Evolutionary conservation across 2,329 filamentous ascomycete species (phyloP).

Genomic region (Aspergillus texensis): DNA sequence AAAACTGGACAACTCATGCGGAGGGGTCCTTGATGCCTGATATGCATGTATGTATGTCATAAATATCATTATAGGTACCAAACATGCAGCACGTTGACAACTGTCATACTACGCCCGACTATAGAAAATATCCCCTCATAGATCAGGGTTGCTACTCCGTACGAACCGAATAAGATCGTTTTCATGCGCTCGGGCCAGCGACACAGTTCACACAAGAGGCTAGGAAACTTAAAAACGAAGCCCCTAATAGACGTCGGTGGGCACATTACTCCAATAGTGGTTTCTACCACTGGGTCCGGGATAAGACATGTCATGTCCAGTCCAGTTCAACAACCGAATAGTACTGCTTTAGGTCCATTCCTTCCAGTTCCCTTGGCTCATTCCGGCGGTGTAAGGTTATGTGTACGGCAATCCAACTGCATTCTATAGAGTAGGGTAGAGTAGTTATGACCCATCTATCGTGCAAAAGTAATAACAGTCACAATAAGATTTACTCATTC

Average conservation of each 20-base stretch:
- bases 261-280: background rate
- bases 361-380: background rate
- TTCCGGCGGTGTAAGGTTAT: background rate
- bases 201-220: background rate
- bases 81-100: background rate
- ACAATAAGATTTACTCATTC: background rate
- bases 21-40: slow-evolving; percentile 1
- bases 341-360: background rate
- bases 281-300: background rate
- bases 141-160: background rate
- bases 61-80: background rate
- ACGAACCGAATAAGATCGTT: background rate
- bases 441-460: background rate
- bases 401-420: background rate
- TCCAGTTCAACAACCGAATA: background rate
- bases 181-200: background rate
- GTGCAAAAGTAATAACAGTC: background rate
- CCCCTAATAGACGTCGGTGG: background rate
- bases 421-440: background rate
- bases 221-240: background rate
- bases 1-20: background rate
- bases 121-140: background rate
- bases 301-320: slow-evolving; percentile 5
- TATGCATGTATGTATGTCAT: slow-evolving; percentile 6
- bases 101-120: background rate